Conservation (phyloP, 345 rosid species). For the Brassica rapa region DNA sequence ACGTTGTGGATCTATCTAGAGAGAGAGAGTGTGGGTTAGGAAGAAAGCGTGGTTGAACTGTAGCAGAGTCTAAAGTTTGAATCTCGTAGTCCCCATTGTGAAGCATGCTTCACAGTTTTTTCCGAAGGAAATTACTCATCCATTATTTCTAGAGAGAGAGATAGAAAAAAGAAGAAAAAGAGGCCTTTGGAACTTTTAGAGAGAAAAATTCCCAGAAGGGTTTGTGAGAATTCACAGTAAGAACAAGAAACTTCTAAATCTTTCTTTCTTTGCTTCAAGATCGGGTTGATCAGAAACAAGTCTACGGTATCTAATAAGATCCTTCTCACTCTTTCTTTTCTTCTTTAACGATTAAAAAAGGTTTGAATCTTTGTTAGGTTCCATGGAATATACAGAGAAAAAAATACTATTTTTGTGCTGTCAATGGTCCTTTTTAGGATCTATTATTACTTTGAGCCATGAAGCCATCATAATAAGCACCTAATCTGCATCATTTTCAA, state of each 20-base stretch:
- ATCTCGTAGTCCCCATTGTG: slow-evolving; percentile 22
- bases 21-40: slow-evolving; percentile 21
- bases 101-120: slow-evolving; percentile 37
- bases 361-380: slow-evolving; percentile 35
- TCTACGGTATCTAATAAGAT: slow-evolving; percentile 22
- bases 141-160: slow-evolving; percentile 29
- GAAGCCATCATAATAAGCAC: neutral
- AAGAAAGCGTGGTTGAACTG: slow-evolving; percentile 30
- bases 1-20: slow-evolving; percentile 37
- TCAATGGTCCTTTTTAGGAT: neutral
- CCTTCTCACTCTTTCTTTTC: neutral
- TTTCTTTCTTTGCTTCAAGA: slow-evolving; percentile 24
- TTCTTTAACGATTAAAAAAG: neutral
- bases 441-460: slow-evolving; percentile 5
- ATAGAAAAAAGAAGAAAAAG: neutral
- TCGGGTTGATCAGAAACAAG: slow-evolving; percentile 10
- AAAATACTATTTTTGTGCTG: neutral
- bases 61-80: slow-evolving; percentile 32
- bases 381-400: slow-evolving; percentile 24
- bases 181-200: slow-evolving; percentile 4
- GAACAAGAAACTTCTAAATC: slow-evolving; percentile 2
- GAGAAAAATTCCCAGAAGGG: slow-evolving; percentile 12
- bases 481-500: slow-evolving; percentile 5
- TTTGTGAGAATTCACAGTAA: slow-evolving; percentile 31
- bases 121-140: slow-evolving; percentile 29